Percentiles rank a stretch among this genome's conserved stretches.
Evolutionary conservation across 1,139 yeast species (phyloP).

Genomic region (Scheffersomyces insectosa): DNA sequence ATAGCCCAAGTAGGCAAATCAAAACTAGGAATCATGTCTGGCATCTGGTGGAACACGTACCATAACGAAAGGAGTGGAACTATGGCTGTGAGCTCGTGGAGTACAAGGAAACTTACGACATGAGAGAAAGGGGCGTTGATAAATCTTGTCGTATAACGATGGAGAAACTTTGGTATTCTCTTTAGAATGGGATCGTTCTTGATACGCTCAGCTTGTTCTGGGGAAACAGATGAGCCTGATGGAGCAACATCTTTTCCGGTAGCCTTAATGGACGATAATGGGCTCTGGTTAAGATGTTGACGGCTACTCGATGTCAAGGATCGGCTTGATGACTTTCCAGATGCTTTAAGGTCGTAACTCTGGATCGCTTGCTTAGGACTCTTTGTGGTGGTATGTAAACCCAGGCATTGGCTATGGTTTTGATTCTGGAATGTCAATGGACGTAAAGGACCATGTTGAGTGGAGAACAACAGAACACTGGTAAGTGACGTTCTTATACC

Average conservation of each 20-base stretch:
- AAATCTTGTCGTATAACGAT: conserved; percentile 51
- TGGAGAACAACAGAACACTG: too few species aligned
- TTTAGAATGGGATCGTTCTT: conserved; percentile 33
- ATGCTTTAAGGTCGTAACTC: too few species aligned
- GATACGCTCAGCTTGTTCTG: neutral
- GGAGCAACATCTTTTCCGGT: neutral
- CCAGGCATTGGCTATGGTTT: too few species aligned
- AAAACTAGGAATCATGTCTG: conserved; percentile 37
- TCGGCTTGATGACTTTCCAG: too few species aligned
- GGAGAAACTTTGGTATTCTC: conserved; percentile 48
- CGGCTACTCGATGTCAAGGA: too few species aligned
- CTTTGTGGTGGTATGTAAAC: too few species aligned
- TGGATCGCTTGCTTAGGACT: too few species aligned
- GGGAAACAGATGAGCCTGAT: neutral
- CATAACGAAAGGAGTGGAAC: conserved; percentile 76
- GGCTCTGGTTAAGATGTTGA: too few species aligned
- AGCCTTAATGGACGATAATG: neutral
- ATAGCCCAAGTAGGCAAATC: conserved; percentile 70
- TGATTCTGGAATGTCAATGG: too few species aligned
- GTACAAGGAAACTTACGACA: conserved; percentile 67
- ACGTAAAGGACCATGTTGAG: too few species aligned
- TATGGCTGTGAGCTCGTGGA: conserved; percentile 88
- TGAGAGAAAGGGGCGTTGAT: conserved; percentile 67
- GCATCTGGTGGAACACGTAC: conserved; percentile 65
- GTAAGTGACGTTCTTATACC: too few species aligned